These are phyloP conservation scores for Capsicum chinense DNA, from an alignment of 257 asterid genomes.

Conservation along the genomic window DNA sequence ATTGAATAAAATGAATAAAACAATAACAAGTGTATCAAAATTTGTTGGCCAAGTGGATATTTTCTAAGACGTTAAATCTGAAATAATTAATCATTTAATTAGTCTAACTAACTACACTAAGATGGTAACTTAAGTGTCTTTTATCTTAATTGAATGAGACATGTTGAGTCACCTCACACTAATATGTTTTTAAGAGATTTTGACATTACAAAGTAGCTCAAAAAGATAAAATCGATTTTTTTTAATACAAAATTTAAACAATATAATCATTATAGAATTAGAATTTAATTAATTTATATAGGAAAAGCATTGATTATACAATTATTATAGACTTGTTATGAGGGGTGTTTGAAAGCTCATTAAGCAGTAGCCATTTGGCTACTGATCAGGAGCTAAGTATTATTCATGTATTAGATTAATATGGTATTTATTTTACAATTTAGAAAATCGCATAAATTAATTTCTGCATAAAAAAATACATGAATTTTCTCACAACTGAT, in stretches of 20 bases:
- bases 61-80: background rate
- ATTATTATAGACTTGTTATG: too few species aligned
- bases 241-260: background rate
- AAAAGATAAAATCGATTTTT: background rate
- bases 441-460: too few species aligned
- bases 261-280: background rate
- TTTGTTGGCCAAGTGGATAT: background rate
- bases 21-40: background rate
- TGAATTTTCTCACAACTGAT: too few species aligned
- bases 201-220: background rate
- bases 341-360: too few species aligned
- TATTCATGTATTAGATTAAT: too few species aligned
- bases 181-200: background rate
- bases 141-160: background rate
- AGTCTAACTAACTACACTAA: background rate
- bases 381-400: too few species aligned
- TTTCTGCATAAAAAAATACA: too few species aligned
- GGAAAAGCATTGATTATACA: background rate
- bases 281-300: background rate
- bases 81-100: constrained; percentile 1
- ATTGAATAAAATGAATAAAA: background rate
- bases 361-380: too few species aligned
- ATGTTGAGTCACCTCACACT: constrained; percentile 10
- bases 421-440: too few species aligned
- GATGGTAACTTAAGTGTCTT: background rate